These are phyloP conservation scores for Dactylorhiza incarnata DNA, from an alignment of 106 monocot species.

Conservation along the genomic window DNA sequence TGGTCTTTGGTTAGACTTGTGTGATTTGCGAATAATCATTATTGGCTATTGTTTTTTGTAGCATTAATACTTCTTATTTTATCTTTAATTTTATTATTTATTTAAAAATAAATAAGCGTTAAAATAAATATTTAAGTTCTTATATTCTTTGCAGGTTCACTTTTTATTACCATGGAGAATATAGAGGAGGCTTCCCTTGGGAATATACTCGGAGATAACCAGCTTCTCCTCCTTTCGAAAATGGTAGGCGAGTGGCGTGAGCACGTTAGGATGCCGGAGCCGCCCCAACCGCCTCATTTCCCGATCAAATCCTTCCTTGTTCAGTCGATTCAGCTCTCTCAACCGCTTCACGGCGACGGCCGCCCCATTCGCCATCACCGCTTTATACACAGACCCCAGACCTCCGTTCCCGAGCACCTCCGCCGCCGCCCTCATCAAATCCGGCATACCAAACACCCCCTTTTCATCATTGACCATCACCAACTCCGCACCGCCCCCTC, in stretches of 20 bases:
- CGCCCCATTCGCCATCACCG: constrained; percentile 14
- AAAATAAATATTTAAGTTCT: too few relatives aligned
- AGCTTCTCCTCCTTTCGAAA: constrained; percentile 67
- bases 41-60: too few relatives aligned
- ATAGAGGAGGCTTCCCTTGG: constrained; percentile 47
- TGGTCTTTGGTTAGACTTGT: too few relatives aligned
- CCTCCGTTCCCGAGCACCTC: constrained; percentile 59
- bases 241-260: constrained; percentile 53
- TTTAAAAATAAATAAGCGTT: too few relatives aligned
- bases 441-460: constrained; percentile 35
- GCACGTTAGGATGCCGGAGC: constrained; percentile 47
- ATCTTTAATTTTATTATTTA: too few relatives aligned
- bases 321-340: constrained; percentile 35
- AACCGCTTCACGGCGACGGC: constrained; percentile 56
- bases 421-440: constrained; percentile 60
- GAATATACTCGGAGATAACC: constrained; percentile 48
- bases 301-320: constrained; percentile 31
- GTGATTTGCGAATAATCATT: too few relatives aligned
- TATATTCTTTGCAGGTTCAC: too few relatives aligned
- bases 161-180: constrained; percentile 61
- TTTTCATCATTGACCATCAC: constrained; percentile 38
- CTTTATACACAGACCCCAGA: constrained; percentile 54
- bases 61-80: too few relatives aligned
- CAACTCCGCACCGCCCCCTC: constrained; percentile 12
- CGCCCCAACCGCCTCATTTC: constrained; percentile 37